Conservation (phyloP, 805 yeast genomes). For the Kazachstania psychrophila region DNA sequence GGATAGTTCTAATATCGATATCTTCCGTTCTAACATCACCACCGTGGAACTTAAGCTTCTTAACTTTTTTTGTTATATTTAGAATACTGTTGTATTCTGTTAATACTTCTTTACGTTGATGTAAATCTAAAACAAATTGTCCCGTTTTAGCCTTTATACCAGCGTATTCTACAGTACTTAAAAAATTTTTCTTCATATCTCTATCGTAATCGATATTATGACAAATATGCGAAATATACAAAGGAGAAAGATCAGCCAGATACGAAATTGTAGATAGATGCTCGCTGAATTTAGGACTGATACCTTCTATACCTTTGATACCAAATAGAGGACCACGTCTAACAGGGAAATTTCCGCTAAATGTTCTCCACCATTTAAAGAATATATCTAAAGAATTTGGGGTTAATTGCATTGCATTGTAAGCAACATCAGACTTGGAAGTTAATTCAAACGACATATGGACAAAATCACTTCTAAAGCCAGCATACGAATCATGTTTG, state of each 20-base stretch:
- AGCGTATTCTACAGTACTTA: conserved; percentile 37
- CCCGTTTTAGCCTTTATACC: conserved; percentile 63
- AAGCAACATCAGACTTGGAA: conserved; percentile 35
- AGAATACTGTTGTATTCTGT: conserved; percentile 39
- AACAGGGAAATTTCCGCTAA: conserved; percentile 74
- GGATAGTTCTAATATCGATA: conserved; percentile 53
- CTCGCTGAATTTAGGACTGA: conserved; percentile 61
- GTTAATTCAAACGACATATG: conserved; percentile 56
- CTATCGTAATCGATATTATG: conserved; percentile 33
- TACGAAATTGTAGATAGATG: conserved; percentile 74
- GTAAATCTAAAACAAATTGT: conserved; percentile 53
- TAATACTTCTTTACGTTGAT: conserved; percentile 46
- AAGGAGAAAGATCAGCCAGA: conserved; percentile 59
- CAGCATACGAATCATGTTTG: conserved; percentile 69
- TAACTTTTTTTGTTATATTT: conserved; percentile 36
- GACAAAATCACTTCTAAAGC: conserved; percentile 73
- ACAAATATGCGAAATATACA: conserved; percentile 67
- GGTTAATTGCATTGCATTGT: conserved; percentile 69
- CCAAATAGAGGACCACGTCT: conserved; percentile 67
- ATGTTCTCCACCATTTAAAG: conserved; percentile 77
- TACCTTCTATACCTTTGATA: conserved; percentile 37
- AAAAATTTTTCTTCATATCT: conserved; percentile 9
- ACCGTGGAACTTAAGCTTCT: conserved; percentile 51
- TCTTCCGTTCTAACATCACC: conserved; percentile 52
- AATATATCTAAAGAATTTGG: conserved; percentile 63